Evolutionary conservation across 179 eudicot genomes (phyloP).

Genomic region (Corrigiola litoralis): DNA sequence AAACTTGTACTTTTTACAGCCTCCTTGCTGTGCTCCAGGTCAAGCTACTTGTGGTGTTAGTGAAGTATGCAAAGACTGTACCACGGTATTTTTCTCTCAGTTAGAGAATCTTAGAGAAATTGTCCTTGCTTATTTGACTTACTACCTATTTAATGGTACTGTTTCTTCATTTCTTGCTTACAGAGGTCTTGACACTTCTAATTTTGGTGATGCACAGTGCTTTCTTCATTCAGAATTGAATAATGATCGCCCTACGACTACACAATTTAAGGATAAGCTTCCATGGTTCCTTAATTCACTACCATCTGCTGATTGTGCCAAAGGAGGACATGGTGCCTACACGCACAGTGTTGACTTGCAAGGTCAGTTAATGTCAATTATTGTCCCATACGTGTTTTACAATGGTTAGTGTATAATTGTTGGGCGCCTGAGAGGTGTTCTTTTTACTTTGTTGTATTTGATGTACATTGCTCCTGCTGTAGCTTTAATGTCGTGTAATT

Average conservation of each 20-base stretch:
- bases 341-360: conserved; percentile 69
- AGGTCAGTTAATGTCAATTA: conserved; percentile 34
- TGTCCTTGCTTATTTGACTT: neutral
- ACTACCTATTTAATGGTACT: neutral
- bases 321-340: conserved; percentile 99
- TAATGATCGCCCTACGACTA: conserved; percentile 78
- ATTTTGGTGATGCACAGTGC: conserved; percentile 55
- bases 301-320: conserved; percentile 95
- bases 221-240: conserved; percentile 80
- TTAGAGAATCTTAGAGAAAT: neutral
- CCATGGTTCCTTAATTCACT: conserved; percentile 94
- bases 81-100: conserved; percentile 61
- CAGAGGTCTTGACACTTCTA: conserved; percentile 19
- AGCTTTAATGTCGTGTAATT: too few species aligned
- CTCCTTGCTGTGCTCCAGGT: conserved; percentile 84
- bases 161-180: neutral
- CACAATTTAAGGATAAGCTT: conserved; percentile 85
- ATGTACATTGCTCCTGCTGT: too few species aligned
- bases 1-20: conserved; percentile 44
- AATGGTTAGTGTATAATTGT: neutral
- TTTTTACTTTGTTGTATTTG: too few species aligned
- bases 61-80: conserved; percentile 86
- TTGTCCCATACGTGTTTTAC: neutral
- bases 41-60: conserved; percentile 58
- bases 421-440: too few species aligned